These are phyloP conservation scores for Suillus discolor DNA, from an alignment of 768 basidiomycete genomes.

Conservation along the genomic window DNA sequence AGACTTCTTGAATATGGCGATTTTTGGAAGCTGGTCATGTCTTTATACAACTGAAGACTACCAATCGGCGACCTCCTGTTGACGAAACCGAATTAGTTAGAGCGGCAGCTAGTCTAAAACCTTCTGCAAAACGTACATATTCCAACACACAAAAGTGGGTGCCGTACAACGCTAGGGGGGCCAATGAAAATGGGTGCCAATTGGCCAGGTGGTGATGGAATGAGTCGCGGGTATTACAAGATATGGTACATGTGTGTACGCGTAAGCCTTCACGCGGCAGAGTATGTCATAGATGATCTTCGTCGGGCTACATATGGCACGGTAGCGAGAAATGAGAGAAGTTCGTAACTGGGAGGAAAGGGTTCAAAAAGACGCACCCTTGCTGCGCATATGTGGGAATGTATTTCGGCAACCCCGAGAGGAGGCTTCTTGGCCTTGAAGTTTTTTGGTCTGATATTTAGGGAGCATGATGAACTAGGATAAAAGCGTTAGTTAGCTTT, in stretches of 20 bases:
- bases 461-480: neutral
- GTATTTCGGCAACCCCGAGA: neutral
- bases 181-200: neutral
- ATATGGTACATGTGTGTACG: neutral
- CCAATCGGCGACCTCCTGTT: neutral
- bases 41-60: neutral
- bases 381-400: neutral
- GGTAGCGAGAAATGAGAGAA: neutral
- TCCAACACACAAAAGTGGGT: neutral
- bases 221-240: neutral
- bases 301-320: neutral
- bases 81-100: neutral
- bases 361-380: neutral
- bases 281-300: neutral
- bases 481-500: neutral
- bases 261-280: neutral
- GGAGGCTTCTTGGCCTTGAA: neutral
- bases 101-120: neutral
- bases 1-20: conserved; percentile 5
- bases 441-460: neutral
- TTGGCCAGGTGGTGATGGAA: neutral
- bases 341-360: conserved; percentile 5
- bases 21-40: neutral
- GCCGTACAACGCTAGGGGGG: conserved; percentile 1
- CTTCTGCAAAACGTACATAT: neutral